Conservation (phyloP, 495 filamentous ascomycete species). For the Tetracladium marchalianum region DNA sequence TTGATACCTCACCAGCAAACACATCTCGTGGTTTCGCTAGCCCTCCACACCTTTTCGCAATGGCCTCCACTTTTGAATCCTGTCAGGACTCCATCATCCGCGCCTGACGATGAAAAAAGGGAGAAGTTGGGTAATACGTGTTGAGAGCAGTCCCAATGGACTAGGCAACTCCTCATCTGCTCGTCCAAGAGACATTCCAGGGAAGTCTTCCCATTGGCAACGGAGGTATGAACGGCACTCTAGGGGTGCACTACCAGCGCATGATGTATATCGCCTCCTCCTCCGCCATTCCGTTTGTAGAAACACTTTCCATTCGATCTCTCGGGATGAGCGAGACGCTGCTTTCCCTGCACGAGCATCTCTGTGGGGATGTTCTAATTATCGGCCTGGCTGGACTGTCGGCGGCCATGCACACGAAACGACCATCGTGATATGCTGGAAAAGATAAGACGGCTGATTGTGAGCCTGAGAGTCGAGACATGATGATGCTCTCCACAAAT, state of each 20-base stretch:
- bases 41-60: slow-evolving; percentile 17
- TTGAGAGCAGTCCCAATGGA: too few relatives aligned
- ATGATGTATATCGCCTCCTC: not conserved
- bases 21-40: slow-evolving; percentile 8
- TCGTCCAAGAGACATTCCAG: too few relatives aligned
- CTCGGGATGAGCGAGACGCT: slow-evolving; percentile 2
- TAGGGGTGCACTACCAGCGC: not conserved
- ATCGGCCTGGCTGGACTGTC: slow-evolving; percentile 1
- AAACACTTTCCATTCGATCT: slow-evolving; percentile 20
- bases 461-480: slow-evolving; percentile 1
- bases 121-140: slow-evolving; percentile 12
- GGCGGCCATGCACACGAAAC: slow-evolving; percentile 7
- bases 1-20: slow-evolving; percentile 13
- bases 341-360: not conserved
- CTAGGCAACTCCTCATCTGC: too few relatives aligned
- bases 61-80: slow-evolving; percentile 15
- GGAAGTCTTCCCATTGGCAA: too few relatives aligned
- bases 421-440: not conserved
- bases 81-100: slow-evolving; percentile 14
- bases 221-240: too few relatives aligned
- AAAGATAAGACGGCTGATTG: slow-evolving; percentile 13
- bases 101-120: slow-evolving; percentile 5
- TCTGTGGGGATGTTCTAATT: slow-evolving; percentile 5
- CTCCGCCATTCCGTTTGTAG: slow-evolving; percentile 14
- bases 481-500: slow-evolving; percentile 17